phyloP scores from a whole-genome alignment of 768 basidiomycete species.

The Lactarius trivialis region DNA sequence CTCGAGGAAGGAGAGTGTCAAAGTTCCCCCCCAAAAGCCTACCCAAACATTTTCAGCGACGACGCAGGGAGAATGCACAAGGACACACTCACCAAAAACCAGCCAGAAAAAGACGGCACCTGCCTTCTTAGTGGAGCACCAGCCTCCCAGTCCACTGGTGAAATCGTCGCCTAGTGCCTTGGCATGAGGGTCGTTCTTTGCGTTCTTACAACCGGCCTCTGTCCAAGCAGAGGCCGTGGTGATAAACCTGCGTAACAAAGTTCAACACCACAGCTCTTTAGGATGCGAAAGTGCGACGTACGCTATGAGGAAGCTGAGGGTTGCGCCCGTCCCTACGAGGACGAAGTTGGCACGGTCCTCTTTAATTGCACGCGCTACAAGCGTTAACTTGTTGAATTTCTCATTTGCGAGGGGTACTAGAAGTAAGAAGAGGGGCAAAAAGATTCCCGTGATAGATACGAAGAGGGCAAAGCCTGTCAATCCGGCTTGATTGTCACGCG shows the following conservation, averaged over 20 bases:
- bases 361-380: slow-evolving; percentile 72
- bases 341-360: slow-evolving; percentile 83
- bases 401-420: slow-evolving; percentile 74
- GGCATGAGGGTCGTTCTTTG: slow-evolving; percentile 75
- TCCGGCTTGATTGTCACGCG: slow-evolving; percentile 51
- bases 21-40: slow-evolving; percentile 74
- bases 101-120: slow-evolving; percentile 88
- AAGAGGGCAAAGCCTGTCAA: slow-evolving; percentile 84
- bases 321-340: slow-evolving; percentile 62
- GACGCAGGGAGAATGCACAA: background rate
- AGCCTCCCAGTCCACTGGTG: slow-evolving; percentile 60
- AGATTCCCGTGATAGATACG: slow-evolving; percentile 62
- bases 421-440: slow-evolving; percentile 68
- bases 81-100: slow-evolving; percentile 51
- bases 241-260: slow-evolving; percentile 45
- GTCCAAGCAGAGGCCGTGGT: slow-evolving; percentile 85
- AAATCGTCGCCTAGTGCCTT: slow-evolving; percentile 56
- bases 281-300: slow-evolving; percentile 35
- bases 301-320: slow-evolving; percentile 69
- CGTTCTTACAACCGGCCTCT: slow-evolving; percentile 80
- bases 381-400: slow-evolving; percentile 75
- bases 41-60: background rate
- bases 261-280: slow-evolving; percentile 20
- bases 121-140: slow-evolving; percentile 92
- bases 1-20: slow-evolving; percentile 58